phyloP scores from a whole-genome alignment of 352 stramenopile genomes.

The Globisporangium uncinulatum region DNA sequence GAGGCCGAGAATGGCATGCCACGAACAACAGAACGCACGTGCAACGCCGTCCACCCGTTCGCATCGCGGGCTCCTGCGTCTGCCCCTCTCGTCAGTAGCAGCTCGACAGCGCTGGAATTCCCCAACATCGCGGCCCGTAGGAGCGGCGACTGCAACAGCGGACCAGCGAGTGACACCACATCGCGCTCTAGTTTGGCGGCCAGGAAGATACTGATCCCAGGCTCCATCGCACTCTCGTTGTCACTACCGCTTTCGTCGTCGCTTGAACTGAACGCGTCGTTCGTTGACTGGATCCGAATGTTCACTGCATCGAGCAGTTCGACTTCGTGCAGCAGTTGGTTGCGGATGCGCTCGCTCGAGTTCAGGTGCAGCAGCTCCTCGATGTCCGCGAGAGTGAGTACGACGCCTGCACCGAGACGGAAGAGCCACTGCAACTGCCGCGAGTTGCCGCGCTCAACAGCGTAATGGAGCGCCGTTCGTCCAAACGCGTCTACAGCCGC shows the following conservation, averaged over 20 bases:
- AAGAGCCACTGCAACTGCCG: conserved; percentile 33
- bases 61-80: conserved; percentile 34
- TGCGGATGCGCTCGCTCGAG: conserved; percentile 17
- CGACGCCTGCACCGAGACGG: conserved; percentile 19
- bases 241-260: background rate
- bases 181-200: conserved; percentile 27
- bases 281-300: conserved; percentile 1
- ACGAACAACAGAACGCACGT: conserved; percentile 26
- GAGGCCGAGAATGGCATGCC: background rate
- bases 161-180: conserved; percentile 13
- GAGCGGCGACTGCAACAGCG: conserved; percentile 29
- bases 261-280: background rate
- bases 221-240: conserved; percentile 5
- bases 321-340: conserved; percentile 27
- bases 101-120: conserved; percentile 25
- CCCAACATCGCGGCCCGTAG: conserved; percentile 48
- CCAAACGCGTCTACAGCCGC: conserved; percentile 28
- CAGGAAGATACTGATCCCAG: conserved; percentile 34
- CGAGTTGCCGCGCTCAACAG: conserved; percentile 31
- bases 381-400: conserved; percentile 20
- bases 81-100: conserved; percentile 34
- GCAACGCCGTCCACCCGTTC: conserved; percentile 55
- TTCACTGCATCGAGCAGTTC: conserved; percentile 33
- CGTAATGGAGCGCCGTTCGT: conserved; percentile 45
- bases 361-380: conserved; percentile 27